phyloP scores from a whole-genome alignment of 2,329 filamentous ascomycete genomes.

The Aspergillus unguis region DNA sequence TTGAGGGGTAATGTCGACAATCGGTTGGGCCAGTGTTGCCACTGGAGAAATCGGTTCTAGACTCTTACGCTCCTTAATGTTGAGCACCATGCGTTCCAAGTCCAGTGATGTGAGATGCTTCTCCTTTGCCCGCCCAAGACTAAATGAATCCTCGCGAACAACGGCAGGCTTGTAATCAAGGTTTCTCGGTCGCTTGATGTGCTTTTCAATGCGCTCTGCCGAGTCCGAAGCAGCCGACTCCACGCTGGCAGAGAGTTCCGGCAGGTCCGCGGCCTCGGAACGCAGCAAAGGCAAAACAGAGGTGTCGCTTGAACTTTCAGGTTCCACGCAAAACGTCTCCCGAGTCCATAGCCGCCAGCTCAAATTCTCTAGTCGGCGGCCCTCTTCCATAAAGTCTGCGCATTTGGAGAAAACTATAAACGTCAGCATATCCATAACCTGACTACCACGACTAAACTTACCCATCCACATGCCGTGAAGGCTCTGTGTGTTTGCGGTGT shows the following conservation, averaged over 20 bases:
- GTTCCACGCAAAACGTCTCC: constrained; percentile 84
- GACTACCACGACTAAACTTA: constrained; percentile 50
- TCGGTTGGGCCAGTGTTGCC: constrained; percentile 37
- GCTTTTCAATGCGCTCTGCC: constrained; percentile 48
- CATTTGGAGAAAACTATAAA: constrained; percentile 83
- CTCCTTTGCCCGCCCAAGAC: constrained; percentile 68
- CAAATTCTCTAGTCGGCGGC: constrained; percentile 86
- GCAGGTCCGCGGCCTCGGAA: constrained; percentile 52
- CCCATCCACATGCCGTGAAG: constrained; percentile 97
- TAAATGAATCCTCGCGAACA: constrained; percentile 53
- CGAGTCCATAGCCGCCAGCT: constrained; percentile 95
- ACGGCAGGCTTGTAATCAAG: constrained; percentile 60
- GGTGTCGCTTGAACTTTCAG: constrained; percentile 50
- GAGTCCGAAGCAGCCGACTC: constrained; percentile 69
- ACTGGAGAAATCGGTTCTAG: constrained; percentile 57
- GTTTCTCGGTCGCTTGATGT: constrained; percentile 59
- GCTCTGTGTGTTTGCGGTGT: constrained; percentile 87
- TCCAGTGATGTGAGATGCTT: constrained; percentile 91
- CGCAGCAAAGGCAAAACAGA: constrained; percentile 50
- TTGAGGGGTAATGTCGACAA: constrained; percentile 44
- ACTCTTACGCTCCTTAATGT: constrained; percentile 78
- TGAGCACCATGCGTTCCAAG: constrained; percentile 89
- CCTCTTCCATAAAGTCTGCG: constrained; percentile 89
- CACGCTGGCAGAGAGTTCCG: constrained; percentile 72
- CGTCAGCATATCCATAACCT: constrained; percentile 22